A percentile compares a stretch with the other conserved stretches of the same genome.
Evolutionary conservation across 441 rosid species (phyloP).

Genomic region (Monsonia emarginata): DNA sequence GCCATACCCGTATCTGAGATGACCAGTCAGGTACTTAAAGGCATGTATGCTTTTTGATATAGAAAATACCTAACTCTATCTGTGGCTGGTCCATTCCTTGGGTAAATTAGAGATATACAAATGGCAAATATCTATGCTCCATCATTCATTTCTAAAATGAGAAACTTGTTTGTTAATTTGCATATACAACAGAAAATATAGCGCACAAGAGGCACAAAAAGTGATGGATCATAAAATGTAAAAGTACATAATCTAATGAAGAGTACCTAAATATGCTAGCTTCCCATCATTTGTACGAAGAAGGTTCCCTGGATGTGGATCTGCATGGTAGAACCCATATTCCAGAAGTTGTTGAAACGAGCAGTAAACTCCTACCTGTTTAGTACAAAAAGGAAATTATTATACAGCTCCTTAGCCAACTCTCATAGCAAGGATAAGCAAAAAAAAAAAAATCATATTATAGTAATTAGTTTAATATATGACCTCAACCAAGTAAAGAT

Average conservation of each 20-base stretch:
- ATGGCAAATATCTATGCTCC: background rate
- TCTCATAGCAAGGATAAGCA: background rate
- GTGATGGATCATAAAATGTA: background rate
- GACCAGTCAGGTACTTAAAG: background rate
- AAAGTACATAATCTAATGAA: background rate
- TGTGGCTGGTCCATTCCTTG: background rate
- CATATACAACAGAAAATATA: background rate
- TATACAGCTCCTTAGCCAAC: conserved; percentile 5
- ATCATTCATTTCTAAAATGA: background rate
- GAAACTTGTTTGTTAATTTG: background rate
- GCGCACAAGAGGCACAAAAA: background rate
- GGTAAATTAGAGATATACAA: background rate
- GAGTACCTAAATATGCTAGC: conserved; percentile 79
- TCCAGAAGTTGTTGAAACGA: conserved; percentile 90
- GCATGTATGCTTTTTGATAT: background rate
- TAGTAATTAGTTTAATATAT: conserved; percentile 17
- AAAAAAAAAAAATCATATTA: background rate
- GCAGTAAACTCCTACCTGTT: conserved; percentile 91
- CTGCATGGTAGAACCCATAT: conserved; percentile 94
- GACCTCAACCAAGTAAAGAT: conserved; percentile 75
- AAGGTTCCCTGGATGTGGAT: conserved; percentile 98
- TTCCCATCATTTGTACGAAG: conserved; percentile 78
- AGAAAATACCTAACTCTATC: background rate
- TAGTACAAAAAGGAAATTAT: conserved; percentile 9
- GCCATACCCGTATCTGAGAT: background rate